phyloP scores from a whole-genome alignment of 2,329 filamentous ascomycete species.

The Akanthomyces dipterigenus region DNA sequence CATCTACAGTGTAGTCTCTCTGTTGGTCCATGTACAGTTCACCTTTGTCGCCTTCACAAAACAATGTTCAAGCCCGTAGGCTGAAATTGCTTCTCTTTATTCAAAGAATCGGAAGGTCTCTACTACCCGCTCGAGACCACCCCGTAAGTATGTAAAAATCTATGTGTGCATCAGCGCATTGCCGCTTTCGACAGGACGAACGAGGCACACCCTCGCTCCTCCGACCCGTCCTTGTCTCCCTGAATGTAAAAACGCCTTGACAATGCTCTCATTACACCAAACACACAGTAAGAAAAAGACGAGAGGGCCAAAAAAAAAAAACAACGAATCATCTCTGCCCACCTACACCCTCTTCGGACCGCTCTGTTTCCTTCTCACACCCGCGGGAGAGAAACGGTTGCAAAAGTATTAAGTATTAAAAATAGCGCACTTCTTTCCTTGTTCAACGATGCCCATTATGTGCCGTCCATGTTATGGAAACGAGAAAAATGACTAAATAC shows the following conservation, averaged over 20 bases:
- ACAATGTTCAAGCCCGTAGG: too few species aligned
- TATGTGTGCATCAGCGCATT: neutral
- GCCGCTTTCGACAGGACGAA: neutral
- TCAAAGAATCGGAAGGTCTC: neutral
- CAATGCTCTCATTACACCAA: constrained; percentile 10
- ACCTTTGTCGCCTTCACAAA: too few species aligned
- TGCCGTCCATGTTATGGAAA: neutral
- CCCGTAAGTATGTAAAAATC: neutral
- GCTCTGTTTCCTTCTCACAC: neutral
- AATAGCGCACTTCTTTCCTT: neutral
- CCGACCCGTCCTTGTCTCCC: neutral
- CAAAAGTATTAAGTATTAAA: constrained; percentile 8
- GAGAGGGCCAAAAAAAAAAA: neutral
- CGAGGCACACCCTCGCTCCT: neutral
- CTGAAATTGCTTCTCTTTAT: neutral
- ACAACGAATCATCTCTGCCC: neutral
- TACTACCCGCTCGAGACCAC: neutral
- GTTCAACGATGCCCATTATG: neutral
- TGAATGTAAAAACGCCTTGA: constrained; percentile 8
- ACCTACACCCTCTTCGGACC: neutral
- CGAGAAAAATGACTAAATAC: neutral
- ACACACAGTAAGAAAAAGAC: neutral
- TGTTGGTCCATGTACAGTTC: neutral
- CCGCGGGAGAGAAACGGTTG: neutral
- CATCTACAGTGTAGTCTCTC: neutral